Evolutionary conservation across 1,139 yeast genomes (phyloP), one percentile per base, ranked within the genome.

Genomic region (Blastobotrys raffinosifermentans): DNA sequence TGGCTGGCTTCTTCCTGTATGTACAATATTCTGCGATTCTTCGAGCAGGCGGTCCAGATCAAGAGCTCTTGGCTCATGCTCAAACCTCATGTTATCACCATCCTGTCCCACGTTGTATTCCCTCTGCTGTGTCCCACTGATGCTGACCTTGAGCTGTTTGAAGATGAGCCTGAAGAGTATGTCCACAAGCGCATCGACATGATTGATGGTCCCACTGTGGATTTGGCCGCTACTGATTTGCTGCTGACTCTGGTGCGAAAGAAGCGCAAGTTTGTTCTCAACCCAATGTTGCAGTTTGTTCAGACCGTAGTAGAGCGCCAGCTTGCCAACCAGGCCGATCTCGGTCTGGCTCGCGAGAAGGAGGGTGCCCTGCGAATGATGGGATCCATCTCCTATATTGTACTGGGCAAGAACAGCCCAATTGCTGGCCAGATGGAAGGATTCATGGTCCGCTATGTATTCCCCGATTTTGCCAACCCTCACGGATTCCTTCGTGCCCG

Each of bases 101-200:
- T 91, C 34, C 67, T 89, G 18, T 66, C 80, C 11, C 87, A 80
- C 50, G 78, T 91, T 44, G 70, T 89, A 9, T 87, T 73, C 62
- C 96, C 96, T 3, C 61, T 86, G 35, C 64, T 91, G 36, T 73
- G 84, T 46, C 89, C 94, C 8, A 70, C 73, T 15, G 83, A 82
- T 43, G 75, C 72, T 9, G 76, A 75, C 18, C 65, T 87, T 43
- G 94, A 85, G 46, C 63, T 76, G 23, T 89, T 84, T 63, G 95
- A 87, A 45, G 76, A 73, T 44, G 97, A 91, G 54, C 97, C 97
- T 4, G 83, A 77, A 41, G 96, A 89, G 58, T 91, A 87, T 57
- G 83, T 91, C 46, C 89, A 84, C 59, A 71, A 81, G 49, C 76
- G 78, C 41, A 70, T 86, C 53, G 94, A 86, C 55, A 64, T 78